These are phyloP conservation scores for Penicillium sp. DNA, from an alignment of 2,329 filamentous ascomycete genomes.

Conservation along the genomic window DNA sequence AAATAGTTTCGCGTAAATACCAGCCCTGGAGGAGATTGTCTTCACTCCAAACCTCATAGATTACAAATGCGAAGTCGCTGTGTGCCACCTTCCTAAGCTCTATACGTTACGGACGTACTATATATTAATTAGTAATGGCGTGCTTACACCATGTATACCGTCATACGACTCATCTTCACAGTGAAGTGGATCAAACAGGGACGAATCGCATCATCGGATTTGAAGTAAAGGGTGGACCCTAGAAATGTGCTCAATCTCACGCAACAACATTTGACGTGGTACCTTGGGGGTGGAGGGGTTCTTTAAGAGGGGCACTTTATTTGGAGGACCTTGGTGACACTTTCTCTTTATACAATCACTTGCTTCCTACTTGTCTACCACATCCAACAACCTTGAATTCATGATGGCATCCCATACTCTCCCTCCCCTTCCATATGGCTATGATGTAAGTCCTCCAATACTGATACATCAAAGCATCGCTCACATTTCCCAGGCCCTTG, in stretches of 20 bases:
- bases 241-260: constrained; percentile 22
- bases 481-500: constrained; percentile 71
- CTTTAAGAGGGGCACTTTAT: constrained; percentile 1
- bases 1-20: no score
- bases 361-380: not conserved
- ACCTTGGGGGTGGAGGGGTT: constrained; percentile 16
- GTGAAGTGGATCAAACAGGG: no score
- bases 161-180: no score
- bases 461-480: not conserved
- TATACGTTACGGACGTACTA: no score
- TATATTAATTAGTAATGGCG: no score
- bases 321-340: constrained; percentile 17
- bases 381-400: not conserved
- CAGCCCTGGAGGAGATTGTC: no score
- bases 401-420: constrained; percentile 56
- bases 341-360: not conserved
- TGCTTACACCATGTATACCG: no score
- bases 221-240: not conserved
- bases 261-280: not conserved
- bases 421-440: constrained; percentile 66
- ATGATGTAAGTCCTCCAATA: constrained; percentile 59
- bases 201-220: no score
- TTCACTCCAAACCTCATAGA: no score
- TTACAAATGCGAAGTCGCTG: no score
- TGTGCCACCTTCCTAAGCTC: no score